Evolutionary conservation across 1,284 basidiomycete species (phyloP).

Genomic region (Ustilago curta): DNA sequence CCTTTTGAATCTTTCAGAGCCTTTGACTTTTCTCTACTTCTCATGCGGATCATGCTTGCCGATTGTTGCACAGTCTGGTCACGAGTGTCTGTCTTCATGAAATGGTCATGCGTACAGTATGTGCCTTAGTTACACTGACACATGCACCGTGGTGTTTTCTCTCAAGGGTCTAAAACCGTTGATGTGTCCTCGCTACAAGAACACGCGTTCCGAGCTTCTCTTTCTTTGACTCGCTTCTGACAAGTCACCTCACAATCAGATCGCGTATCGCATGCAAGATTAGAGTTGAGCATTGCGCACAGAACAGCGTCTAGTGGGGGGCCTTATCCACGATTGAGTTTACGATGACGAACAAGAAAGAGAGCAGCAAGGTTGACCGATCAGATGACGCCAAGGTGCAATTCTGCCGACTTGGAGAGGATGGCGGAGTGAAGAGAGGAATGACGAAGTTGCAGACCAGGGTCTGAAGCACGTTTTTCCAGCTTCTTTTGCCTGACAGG

Average conservation of each 20-base stretch:
- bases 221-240: no score
- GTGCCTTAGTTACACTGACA: no score
- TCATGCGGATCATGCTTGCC: no score
- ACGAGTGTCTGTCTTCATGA: no score
- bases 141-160: no score
- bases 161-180: no score
- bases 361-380: background rate
- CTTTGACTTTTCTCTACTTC: background rate
- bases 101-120: no score
- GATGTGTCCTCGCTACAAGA: no score
- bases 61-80: no score
- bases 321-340: background rate
- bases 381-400: background rate
- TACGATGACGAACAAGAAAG: background rate
- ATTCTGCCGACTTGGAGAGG: background rate
- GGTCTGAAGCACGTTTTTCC: conserved; percentile 2
- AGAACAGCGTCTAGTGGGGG: background rate
- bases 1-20: conserved; percentile 13
- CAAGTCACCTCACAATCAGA: no score
- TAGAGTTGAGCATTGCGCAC: conserved; percentile 5
- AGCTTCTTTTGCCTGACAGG: conserved; percentile 2
- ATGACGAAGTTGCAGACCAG: background rate
- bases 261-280: background rate
- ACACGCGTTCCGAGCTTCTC: no score
- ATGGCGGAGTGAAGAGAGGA: background rate